A percentile compares a stretch with the other conserved stretches of the same genome.
These are phyloP conservation scores for Neoarthrinium moseri DNA, from an alignment of 2,329 filamentous ascomycete genomes.

Conservation along the genomic window DNA sequence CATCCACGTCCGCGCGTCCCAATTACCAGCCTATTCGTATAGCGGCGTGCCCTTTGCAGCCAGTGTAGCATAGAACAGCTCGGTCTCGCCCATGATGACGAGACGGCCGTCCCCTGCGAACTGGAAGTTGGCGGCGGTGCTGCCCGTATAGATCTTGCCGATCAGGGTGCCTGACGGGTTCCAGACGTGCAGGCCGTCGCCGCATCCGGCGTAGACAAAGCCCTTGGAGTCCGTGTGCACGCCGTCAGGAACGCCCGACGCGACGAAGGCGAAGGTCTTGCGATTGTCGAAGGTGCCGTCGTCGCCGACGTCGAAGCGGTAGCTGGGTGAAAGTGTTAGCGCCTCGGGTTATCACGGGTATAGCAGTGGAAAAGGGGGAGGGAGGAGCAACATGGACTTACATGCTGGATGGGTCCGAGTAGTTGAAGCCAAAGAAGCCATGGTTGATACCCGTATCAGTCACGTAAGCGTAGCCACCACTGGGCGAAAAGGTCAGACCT, in stretches of 20 bases:
- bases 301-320: conserved; percentile 41
- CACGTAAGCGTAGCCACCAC: conserved; percentile 51
- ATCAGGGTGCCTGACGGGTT: conserved; percentile 46
- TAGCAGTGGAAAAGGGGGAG: not conserved
- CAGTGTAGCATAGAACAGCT: conserved; percentile 38
- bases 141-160: conserved; percentile 56
- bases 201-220: conserved; percentile 52
- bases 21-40: too few relatives aligned
- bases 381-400: conserved; percentile 28
- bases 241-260: conserved; percentile 58
- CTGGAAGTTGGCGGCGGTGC: conserved; percentile 45
- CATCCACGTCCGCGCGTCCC: too few relatives aligned
- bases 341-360: not conserved
- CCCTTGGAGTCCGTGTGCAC: conserved; percentile 54
- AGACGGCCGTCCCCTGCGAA: conserved; percentile 41
- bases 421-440: conserved; percentile 41
- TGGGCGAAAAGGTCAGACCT: conserved; percentile 56
- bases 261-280: conserved; percentile 55
- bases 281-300: conserved; percentile 48
- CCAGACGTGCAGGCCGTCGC: conserved; percentile 51
- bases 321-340: conserved; percentile 30
- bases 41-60: conserved; percentile 2
- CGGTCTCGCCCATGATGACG: conserved; percentile 40
- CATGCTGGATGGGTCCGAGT: conserved; percentile 44
- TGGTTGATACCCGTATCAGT: conserved; percentile 54